Evolutionary conservation across 2,329 filamentous ascomycete genomes (phyloP), one percentile per base, ranked within the genome.

Genomic region (Seiridium cupressi): DNA sequence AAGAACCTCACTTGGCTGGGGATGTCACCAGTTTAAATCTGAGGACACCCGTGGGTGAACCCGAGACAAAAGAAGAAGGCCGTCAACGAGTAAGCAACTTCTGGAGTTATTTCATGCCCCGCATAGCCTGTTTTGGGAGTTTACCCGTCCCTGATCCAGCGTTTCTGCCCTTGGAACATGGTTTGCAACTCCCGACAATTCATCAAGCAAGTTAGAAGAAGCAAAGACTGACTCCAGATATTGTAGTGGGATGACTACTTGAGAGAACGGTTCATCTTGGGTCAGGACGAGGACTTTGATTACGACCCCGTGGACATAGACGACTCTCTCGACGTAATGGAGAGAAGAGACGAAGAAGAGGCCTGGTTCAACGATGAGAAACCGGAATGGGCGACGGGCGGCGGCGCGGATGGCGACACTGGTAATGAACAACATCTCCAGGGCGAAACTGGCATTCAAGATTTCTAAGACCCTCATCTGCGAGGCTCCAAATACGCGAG

Each of bases 311-410:
- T 96, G 4, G 93, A 97, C 69, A 77, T 78, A 42, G 87, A 90
- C 68, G 88, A 92, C 36, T 87, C 88, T 26, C 88, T 87, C 59
- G 92, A 96, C 71, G 85, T 73, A 71, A 75, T 79, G 73, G 81
- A 70, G 79, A 85, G 77, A 63, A 76, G 80, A n/a, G 87, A 89
- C 57, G 78, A 79, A 11, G 83, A 94, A 73, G 91, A 96, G 44
- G 82, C 81, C 26, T 96, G 91, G 79, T 93, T 96, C 70, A 91
- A 93, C 31, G 86, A 87, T 5, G 89, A 96, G 77, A 88, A 91
- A 66, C 89, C 90, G 0, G 81, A 81, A 53, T 92, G 89, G 84
- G 78, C 83, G 36, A 77, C 79, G 44, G 81, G 79, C 2, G 73
- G 72, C 44, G 65, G 62, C 10, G 61, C 51, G 5, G 61, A 57